phyloP scores from a whole-genome alignment of 2,329 filamentous ascomycete genomes.

The Byssochlamys sp. region DNA sequence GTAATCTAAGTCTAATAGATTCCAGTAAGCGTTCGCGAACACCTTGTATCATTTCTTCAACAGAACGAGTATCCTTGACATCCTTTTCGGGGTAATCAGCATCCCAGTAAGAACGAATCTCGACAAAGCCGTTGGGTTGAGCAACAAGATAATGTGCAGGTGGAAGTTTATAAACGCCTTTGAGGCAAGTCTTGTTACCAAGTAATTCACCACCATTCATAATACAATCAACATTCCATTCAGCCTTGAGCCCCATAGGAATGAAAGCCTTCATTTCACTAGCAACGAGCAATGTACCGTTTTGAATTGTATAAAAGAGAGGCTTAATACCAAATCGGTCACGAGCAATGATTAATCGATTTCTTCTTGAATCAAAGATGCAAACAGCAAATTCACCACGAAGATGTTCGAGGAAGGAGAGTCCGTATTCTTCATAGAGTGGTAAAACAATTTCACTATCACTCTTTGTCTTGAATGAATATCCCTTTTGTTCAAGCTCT shows the following conservation, averaged over 20 bases:
- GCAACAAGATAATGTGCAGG: constrained; percentile 39
- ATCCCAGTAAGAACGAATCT: constrained; percentile 45
- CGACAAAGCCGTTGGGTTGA: constrained; percentile 27
- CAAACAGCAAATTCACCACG: constrained; percentile 49
- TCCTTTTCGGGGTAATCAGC: constrained; percentile 45
- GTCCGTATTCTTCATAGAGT: constrained; percentile 42
- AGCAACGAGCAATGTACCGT: constrained; percentile 38
- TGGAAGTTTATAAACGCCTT: constrained; percentile 38
- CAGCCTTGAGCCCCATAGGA: constrained; percentile 41
- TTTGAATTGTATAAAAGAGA: constrained; percentile 41
- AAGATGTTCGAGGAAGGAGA: constrained; percentile 38
- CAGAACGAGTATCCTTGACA: constrained; percentile 32
- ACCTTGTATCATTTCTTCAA: constrained; percentile 43
- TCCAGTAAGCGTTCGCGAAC: constrained; percentile 45
- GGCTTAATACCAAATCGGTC: constrained; percentile 52
- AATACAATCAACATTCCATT: constrained; percentile 45
- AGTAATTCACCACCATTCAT: constrained; percentile 35
- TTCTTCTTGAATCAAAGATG: constrained; percentile 39
- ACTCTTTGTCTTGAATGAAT: constrained; percentile 38
- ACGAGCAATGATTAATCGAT: constrained; percentile 39
- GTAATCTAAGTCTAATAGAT: constrained; percentile 43
- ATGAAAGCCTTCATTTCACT: constrained; percentile 48
- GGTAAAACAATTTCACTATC: constrained; percentile 48
- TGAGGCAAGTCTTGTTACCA: constrained; percentile 42
- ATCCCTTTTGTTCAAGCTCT: constrained; percentile 27